phyloP scores from a whole-genome alignment of 768 basidiomycete genomes.

The Amanita thiersii region DNA sequence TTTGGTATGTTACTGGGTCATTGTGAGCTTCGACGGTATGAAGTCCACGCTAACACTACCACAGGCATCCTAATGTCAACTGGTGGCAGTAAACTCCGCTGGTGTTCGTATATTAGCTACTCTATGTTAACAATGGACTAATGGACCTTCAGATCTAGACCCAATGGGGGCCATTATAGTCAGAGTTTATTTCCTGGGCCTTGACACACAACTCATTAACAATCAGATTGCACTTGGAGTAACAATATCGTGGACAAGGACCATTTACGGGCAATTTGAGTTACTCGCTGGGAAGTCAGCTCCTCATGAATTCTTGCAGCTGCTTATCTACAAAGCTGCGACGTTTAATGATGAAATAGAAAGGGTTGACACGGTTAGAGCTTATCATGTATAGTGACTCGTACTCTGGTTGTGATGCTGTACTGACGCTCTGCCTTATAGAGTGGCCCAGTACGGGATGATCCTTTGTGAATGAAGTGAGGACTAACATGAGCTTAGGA shows the following conservation, averaged over 20 bases:
- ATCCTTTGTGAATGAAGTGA: not conserved
- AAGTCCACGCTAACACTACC: not conserved
- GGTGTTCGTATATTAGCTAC: conserved; percentile 52
- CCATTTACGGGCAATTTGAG: conserved; percentile 75
- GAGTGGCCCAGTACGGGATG: conserved; percentile 61
- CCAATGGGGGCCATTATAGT: conserved; percentile 74
- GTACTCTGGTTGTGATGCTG: conserved; percentile 6
- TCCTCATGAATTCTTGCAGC: conserved; percentile 82
- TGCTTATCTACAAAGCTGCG: conserved; percentile 87
- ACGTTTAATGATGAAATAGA: conserved; percentile 86
- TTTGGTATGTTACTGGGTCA: conserved; percentile 41
- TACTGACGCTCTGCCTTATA: conserved; percentile 17
- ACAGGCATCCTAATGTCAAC: conserved; percentile 77
- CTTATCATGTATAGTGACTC: conserved; percentile 65
- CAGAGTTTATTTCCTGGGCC: conserved; percentile 18
- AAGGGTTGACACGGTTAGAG: conserved; percentile 85
- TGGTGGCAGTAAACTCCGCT: conserved; percentile 69
- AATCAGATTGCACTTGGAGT: conserved; percentile 71
- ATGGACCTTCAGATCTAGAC: conserved; percentile 48
- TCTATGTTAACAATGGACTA: not conserved
- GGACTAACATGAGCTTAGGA: conserved; percentile 33
- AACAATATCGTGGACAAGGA: conserved; percentile 68
- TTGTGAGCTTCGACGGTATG: conserved; percentile 1
- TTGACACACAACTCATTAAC: conserved; percentile 6
- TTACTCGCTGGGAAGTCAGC: conserved; percentile 90